These are phyloP conservation scores for Nakazawaea pomicola DNA, from an alignment of 805 yeast genomes.

Conservation along the genomic window DNA sequence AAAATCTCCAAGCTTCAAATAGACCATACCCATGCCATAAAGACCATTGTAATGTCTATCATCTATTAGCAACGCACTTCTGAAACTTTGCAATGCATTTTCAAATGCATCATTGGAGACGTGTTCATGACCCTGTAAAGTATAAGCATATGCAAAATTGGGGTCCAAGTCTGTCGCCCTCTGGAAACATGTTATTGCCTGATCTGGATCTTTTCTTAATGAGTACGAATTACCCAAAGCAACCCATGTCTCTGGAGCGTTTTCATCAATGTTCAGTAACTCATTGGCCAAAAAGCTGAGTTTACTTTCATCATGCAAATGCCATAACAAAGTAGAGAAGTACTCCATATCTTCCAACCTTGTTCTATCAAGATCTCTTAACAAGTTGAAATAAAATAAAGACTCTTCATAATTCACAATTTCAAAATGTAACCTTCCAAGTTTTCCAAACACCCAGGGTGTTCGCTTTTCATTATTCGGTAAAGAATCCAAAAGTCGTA, in stretches of 20 bases:
- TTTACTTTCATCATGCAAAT: conserved; percentile 73
- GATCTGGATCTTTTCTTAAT: conserved; percentile 76
- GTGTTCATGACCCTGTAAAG: conserved; percentile 91
- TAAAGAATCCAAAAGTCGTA: conserved; percentile 58
- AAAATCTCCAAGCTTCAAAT: conserved; percentile 78
- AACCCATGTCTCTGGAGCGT: conserved; percentile 87
- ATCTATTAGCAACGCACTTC: conserved; percentile 72
- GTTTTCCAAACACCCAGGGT: conserved; percentile 79
- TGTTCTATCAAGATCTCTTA: conserved; percentile 70
- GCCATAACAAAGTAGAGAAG: conserved; percentile 91
- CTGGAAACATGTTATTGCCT: conserved; percentile 82
- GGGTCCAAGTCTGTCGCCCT: conserved; percentile 69
- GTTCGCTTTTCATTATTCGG: conserved; percentile 61
- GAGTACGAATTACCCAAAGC: conserved; percentile 87
- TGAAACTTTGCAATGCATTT: conserved; percentile 77
- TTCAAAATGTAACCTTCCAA: conserved; percentile 83
- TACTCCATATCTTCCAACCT: conserved; percentile 86
- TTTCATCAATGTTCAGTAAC: conserved; percentile 55
- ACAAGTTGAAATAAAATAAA: conserved; percentile 52
- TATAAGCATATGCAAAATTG: conserved; percentile 79
- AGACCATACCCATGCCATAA: conserved; percentile 94
- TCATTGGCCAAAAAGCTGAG: conserved; percentile 82
- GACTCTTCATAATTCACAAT: conserved; percentile 80
- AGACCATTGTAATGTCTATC: conserved; percentile 88
- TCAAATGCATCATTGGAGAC: conserved; percentile 87